phyloP scores from a whole-genome alignment of 345 rosid species.

The Capsella bursapastoris region DNA sequence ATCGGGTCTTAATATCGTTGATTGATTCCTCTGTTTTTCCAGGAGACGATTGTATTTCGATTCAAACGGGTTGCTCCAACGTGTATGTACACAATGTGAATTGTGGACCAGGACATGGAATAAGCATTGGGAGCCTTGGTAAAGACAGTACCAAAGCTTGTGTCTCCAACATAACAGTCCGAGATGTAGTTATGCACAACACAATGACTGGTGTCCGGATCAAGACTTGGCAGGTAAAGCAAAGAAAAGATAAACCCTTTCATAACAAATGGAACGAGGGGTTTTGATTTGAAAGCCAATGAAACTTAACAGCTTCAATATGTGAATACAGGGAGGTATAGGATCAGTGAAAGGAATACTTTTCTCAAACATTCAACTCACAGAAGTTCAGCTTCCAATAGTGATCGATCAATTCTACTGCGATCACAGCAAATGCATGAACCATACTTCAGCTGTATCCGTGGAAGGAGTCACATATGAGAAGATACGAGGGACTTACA shows the following conservation, averaged over 20 bases:
- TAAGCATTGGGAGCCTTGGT: conserved; percentile 95
- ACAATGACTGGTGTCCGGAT: conserved; percentile 93
- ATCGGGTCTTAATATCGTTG: background rate
- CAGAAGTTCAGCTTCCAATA: conserved; percentile 89
- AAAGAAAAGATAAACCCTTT: background rate
- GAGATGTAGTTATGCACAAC: conserved; percentile 76
- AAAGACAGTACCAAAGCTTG: conserved; percentile 84
- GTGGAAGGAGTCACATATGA: conserved; percentile 86
- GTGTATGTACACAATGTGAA: conserved; percentile 80
- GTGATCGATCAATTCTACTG: conserved; percentile 94
- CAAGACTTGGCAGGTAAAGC: conserved; percentile 96
- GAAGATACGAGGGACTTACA: conserved; percentile 84
- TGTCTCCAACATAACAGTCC: conserved; percentile 86
- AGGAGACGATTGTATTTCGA: conserved; percentile 96
- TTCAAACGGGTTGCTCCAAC: conserved; percentile 92
- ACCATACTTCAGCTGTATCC: conserved; percentile 84
- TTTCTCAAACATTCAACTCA: conserved; percentile 91
- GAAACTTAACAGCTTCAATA: background rate
- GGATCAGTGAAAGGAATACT: conserved; percentile 87
- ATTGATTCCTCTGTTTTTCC: conserved; percentile 46
- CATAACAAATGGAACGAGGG: background rate
- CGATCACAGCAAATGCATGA: conserved; percentile 70
- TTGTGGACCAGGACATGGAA: conserved; percentile 98
- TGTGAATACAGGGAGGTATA: conserved; percentile 77
- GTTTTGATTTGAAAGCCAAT: background rate